phyloP scores from a whole-genome alignment of 331 rosid species.

The Rosa hybrid region DNA sequence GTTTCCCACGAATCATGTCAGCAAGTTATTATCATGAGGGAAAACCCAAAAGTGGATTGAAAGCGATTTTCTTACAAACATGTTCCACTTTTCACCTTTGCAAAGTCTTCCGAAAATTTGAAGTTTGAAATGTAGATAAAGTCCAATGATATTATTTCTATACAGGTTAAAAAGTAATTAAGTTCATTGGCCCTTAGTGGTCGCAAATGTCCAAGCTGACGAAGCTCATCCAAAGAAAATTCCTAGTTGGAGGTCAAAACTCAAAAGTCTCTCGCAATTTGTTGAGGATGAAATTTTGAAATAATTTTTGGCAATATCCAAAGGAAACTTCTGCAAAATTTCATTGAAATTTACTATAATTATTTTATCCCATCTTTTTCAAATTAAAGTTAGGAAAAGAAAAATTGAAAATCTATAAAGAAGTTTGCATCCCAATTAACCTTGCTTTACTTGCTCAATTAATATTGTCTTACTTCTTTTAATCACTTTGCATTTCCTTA shows the following conservation, averaged over 20 bases:
- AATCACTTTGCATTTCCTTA: no score
- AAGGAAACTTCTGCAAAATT: background rate
- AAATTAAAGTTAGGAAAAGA: background rate
- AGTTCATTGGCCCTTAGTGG: background rate
- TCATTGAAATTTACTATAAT: background rate
- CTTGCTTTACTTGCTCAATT: no score
- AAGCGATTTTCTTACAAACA: background rate
- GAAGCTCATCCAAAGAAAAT: background rate
- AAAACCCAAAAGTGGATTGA: background rate
- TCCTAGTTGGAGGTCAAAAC: background rate
- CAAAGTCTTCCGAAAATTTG: background rate
- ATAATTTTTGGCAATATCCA: background rate
- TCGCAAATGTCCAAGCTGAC: background rate
- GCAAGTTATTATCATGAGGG: background rate
- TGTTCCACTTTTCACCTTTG: conserved; percentile 1
- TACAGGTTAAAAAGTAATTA: background rate
- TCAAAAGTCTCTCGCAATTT: background rate
- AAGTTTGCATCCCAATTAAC: no score
- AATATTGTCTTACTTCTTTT: no score
- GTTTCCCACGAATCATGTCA: background rate
- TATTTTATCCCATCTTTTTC: no score
- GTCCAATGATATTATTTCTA: background rate
- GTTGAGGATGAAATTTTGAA: background rate
- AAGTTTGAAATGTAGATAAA: background rate
- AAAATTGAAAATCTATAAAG: no score